Evolutionary conservation across 1,284 basidiomycete species (phyloP).

Genomic region (Golubevia sp.): DNA sequence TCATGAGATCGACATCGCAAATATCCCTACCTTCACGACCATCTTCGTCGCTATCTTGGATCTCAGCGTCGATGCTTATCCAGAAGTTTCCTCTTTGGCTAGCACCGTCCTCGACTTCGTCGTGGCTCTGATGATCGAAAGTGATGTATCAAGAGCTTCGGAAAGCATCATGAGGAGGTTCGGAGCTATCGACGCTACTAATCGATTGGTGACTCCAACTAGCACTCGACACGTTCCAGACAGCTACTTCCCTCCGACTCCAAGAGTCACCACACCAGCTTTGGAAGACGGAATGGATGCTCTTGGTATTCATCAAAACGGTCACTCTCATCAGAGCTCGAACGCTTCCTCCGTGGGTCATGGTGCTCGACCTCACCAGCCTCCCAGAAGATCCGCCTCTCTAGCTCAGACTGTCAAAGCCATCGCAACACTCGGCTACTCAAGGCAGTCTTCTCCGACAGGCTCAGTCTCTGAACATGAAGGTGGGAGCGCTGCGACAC

Average conservation of each 20-base stretch:
- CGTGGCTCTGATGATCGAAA: conserved; percentile 83
- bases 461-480: conserved; percentile 23
- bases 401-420: conserved; percentile 44
- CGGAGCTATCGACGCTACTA: conserved; percentile 66
- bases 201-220: conserved; percentile 46
- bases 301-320: conserved; percentile 64
- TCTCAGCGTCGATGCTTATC: conserved; percentile 87
- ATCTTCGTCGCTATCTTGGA: conserved; percentile 88
- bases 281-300: conserved; percentile 33
- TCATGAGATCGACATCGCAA: conserved; percentile 75
- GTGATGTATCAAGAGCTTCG: conserved; percentile 76
- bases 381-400: conserved; percentile 16
- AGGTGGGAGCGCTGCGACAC: neutral
- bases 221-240: conserved; percentile 30
- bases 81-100: conserved; percentile 87
- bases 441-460: conserved; percentile 33
- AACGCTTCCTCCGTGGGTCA: conserved; percentile 1
- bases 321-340: conserved; percentile 1
- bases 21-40: conserved; percentile 87
- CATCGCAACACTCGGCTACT: conserved; percentile 46
- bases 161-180: conserved; percentile 63
- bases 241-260: conserved; percentile 64
- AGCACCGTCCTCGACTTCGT: conserved; percentile 91
- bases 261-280: conserved; percentile 57
- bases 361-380: neutral